Conservation (phyloP, 305 asterid genomes). For the Rubia peregrina region DNA sequence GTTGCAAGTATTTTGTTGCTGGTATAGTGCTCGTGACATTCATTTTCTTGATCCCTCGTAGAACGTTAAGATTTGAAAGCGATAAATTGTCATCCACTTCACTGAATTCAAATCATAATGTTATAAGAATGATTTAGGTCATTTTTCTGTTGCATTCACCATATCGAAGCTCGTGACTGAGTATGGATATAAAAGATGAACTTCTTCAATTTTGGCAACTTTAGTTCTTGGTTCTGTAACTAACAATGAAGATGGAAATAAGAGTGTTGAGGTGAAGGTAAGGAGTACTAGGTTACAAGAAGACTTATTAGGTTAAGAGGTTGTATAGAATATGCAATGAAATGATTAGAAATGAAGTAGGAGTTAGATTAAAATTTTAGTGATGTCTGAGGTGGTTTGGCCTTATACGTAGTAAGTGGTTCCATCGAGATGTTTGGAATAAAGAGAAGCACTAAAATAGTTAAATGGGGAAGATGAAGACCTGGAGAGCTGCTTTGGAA, state of each 20-base stretch:
- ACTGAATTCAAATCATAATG: background rate
- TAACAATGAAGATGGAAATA: too few species aligned
- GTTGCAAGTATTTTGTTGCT: conserved; percentile 1
- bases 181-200: background rate
- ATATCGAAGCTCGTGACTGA: background rate
- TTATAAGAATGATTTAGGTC: background rate
- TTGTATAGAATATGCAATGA: background rate
- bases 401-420: too few species aligned
- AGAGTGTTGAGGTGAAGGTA: background rate
- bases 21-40: background rate
- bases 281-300: background rate
- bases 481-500: too few species aligned
- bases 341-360: background rate
- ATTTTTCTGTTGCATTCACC: background rate
- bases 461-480: too few species aligned
- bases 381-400: too few species aligned
- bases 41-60: background rate
- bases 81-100: background rate
- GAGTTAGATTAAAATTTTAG: background rate
- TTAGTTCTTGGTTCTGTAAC: background rate
- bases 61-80: background rate
- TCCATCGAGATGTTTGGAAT: too few species aligned
- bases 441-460: too few species aligned
- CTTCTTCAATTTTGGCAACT: background rate
- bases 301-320: background rate